Evolutionary conservation across 441 rosid genomes (phyloP).

Genomic region (Melastoma candidum): DNA sequence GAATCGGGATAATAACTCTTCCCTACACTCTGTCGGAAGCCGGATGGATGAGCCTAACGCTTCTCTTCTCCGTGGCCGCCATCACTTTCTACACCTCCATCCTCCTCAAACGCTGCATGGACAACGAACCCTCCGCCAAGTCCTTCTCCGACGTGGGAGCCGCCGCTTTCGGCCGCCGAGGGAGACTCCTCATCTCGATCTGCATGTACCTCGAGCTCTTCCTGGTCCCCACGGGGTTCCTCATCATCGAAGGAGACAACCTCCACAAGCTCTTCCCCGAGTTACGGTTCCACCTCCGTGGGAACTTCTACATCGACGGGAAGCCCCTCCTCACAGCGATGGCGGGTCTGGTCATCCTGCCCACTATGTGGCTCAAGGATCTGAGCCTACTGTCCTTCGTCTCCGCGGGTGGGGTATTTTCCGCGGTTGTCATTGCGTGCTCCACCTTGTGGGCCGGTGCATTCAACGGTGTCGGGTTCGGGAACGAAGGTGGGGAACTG

Average conservation of each 20-base stretch:
- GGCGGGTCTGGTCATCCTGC: conserved; percentile 4
- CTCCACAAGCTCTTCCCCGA: conserved; percentile 20
- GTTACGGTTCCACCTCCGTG: not conserved
- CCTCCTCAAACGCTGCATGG: conserved; percentile 12
- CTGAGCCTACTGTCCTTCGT: conserved; percentile 1
- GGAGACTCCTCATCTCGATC: conserved; percentile 21
- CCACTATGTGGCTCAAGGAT: conserved; percentile 6
- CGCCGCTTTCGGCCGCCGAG: conserved; percentile 23
- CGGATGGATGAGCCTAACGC: conserved; percentile 7
- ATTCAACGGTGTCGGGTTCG: conserved; percentile 1
- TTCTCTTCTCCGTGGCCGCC: not conserved
- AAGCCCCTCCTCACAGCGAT: not conserved
- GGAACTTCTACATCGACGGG: conserved; percentile 3
- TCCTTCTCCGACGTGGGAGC: conserved; percentile 21
- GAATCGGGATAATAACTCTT: not conserved
- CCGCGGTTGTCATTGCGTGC: not conserved
- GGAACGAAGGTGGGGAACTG: too few species aligned
- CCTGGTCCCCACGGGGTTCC: conserved; percentile 24
- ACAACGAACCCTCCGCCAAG: conserved; percentile 15
- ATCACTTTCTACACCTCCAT: conserved; percentile 2
- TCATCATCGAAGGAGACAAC: conserved; percentile 32
- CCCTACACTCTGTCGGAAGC: conserved; percentile 1
- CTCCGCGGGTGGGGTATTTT: conserved; percentile 1
- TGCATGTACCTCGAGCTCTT: conserved; percentile 24
- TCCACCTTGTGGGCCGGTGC: conserved; percentile 9